A percentile compares a stretch with the other conserved stretches of the same genome.
phyloP scores from a whole-genome alignment of 345 rosid genomes.

The Eucalyptus regnans region DNA sequence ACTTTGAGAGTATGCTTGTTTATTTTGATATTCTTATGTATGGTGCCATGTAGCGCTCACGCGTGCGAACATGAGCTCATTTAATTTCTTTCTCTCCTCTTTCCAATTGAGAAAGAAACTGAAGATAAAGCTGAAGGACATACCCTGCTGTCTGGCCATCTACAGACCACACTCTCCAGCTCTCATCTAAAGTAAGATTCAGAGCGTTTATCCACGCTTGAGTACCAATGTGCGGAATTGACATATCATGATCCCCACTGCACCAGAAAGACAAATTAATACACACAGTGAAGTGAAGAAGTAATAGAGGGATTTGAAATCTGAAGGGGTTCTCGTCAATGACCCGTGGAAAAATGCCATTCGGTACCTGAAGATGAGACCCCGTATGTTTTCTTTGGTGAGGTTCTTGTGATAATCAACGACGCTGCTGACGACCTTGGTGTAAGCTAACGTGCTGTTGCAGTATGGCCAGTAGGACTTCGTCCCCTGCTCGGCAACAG shows the following conservation, averaged over 20 bases:
- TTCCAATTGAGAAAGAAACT: background rate
- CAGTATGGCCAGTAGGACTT: background rate
- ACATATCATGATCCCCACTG: constrained; percentile 25
- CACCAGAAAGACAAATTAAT: background rate
- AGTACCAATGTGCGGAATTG: constrained; percentile 13
- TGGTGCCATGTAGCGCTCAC: background rate
- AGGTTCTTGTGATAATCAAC: constrained; percentile 8
- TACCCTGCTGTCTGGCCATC: constrained; percentile 14
- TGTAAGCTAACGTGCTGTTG: background rate
- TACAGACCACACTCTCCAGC: constrained; percentile 10
- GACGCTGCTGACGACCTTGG: background rate
- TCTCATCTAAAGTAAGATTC: constrained; percentile 3
- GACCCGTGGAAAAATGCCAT: background rate
- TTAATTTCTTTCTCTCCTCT: background rate
- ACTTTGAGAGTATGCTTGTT: background rate
- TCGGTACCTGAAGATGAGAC: constrained; percentile 5
- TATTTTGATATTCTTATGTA: background rate
- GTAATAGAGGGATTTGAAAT: background rate
- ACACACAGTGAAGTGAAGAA: background rate
- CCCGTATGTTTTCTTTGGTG: background rate
- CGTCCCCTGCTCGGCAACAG: background rate
- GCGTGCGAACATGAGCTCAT: background rate
- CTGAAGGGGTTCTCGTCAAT: background rate
- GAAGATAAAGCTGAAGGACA: background rate
- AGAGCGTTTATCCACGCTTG: constrained; percentile 11